phyloP scores from a whole-genome alignment of 208 protist genomes.

The Crithidia thermophila region DNA sequence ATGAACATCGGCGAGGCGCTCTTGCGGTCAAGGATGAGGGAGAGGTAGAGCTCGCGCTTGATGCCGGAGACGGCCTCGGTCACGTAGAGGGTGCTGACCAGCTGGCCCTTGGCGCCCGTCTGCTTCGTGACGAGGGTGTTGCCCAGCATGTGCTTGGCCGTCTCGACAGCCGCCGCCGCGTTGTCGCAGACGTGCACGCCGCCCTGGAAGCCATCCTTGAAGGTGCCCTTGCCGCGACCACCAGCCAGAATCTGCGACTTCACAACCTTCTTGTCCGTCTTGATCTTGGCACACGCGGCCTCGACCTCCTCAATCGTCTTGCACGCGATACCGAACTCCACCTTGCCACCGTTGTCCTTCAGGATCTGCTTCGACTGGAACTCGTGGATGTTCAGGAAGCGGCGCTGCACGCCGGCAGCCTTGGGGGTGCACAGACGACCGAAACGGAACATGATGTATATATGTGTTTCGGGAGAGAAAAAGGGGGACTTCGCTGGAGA shows the following conservation, averaged over 20 bases:
- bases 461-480: background rate
- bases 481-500: background rate
- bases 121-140: slow-evolving; percentile 99
- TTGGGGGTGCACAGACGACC: slow-evolving; percentile 62
- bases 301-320: slow-evolving; percentile 88
- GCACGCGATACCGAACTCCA: slow-evolving; percentile 92
- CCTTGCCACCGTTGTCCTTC: slow-evolving; percentile 88
- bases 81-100: slow-evolving; percentile 92
- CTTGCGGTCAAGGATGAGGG: slow-evolving; percentile 97
- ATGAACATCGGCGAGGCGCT: slow-evolving; percentile 93
- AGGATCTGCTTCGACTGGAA: slow-evolving; percentile 93
- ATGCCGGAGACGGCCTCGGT: slow-evolving; percentile 91
- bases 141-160: slow-evolving; percentile 97
- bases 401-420: slow-evolving; percentile 65
- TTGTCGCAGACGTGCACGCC: slow-evolving; percentile 91
- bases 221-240: slow-evolving; percentile 98
- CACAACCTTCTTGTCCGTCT: slow-evolving; percentile 94
- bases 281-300: slow-evolving; percentile 88
- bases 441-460: slow-evolving; percentile 70
- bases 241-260: slow-evolving; percentile 99
- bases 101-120: slow-evolving; percentile 95
- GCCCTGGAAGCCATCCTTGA: slow-evolving; percentile 97
- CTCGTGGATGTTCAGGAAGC: slow-evolving; percentile 94
- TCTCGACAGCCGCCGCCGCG: slow-evolving; percentile 82
- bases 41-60: slow-evolving; percentile 98